Base-by-base conservation (phyloP, 352 stramenopile species). In the Blastocystis sp. region DNA sequence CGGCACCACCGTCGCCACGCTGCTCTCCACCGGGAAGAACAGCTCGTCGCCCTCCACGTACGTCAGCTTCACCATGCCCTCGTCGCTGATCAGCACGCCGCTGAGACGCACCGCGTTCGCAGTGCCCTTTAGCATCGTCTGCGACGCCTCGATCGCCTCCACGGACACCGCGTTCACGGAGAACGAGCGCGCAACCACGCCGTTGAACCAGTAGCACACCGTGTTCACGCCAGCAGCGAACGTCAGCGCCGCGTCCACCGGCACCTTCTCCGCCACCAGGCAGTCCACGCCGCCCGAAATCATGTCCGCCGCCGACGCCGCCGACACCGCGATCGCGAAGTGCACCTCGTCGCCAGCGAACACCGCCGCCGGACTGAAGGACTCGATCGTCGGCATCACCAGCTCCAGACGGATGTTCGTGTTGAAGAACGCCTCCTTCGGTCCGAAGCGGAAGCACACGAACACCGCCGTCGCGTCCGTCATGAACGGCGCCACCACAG, bases 171-270 rank as follows among this genome's bases (percentile, higher is more conserved):
- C 74, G n/a, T 6, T 41, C 51, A 85, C 74, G 3, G 33, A 45
- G n/a, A 67, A 19, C 59, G 45, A 69, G 35, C 51, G 45, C 3
- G 31, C 74, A 13, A 85, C 51, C 21, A 50, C 33, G 29, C 74
- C 74, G 35, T 69, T 67, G 74, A 85, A 85, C 74, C 74, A 85
- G 74, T 85, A 85, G 74, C 74, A 85, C 74, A 85, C 55, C n/a
- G 9, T 67, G 26, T 16, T 67, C 74, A 67, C 21, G 55, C 74
- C 74, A n/a, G 55, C 55, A 21, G 51, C 10, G 21, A 85, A 59
- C 16, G 26, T 69, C n/a, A 85, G 13, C 24, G 74, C n/a, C 2
- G n/a, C 29, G 13, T 29, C 60, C 29, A 85, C n/a, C 10, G 45
- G 16, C 33, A 41, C 9, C 74, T 85, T 85, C 51, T 85, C 74